Conservation (phyloP, 176 grass and related monocot species). For the Paspalum vaginatum region DNA sequence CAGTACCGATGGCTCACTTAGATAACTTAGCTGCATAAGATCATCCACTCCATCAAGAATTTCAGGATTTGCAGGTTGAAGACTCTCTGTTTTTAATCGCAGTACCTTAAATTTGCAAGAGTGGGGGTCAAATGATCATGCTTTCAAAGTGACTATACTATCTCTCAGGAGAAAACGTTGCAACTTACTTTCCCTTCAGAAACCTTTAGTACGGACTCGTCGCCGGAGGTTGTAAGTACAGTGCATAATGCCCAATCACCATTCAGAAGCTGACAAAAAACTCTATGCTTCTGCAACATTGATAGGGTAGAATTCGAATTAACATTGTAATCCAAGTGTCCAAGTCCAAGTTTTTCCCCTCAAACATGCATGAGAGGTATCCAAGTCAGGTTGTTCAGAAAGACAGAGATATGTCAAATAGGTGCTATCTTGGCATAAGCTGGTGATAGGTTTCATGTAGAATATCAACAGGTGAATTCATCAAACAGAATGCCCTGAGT, state of each 20-base stretch:
- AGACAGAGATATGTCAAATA: background rate
- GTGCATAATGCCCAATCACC: conserved; percentile 83
- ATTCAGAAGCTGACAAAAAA: conserved; percentile 80
- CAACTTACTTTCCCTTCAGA: conserved; percentile 80
- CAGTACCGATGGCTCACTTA: conserved; percentile 93
- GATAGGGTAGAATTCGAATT: conserved; percentile 35
- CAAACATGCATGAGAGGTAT: background rate
- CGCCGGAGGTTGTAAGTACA: conserved; percentile 71
- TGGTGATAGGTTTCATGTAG: conserved; percentile 6
- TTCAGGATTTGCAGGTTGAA: conserved; percentile 94
- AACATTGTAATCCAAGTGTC: conserved; percentile 2
- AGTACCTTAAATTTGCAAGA: conserved; percentile 63
- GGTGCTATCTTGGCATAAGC: background rate
- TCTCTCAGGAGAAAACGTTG: conserved; percentile 10
- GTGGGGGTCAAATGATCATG: conserved; percentile 22
- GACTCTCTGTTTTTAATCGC: conserved; percentile 72
- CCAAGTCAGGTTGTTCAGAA: conserved; percentile 21
- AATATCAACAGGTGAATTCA: background rate
- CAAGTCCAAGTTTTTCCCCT: background rate
- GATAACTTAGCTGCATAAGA: conserved; percentile 99
- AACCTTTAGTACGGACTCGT: conserved; percentile 75
- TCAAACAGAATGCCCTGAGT: conserved; percentile 3
- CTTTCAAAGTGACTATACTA: background rate
- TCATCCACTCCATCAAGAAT: conserved; percentile 97
- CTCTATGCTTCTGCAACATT: conserved; percentile 77